Evolutionary conservation across 2,329 filamentous ascomycete species (phyloP), one percentile per base, ranked within the genome.

Genomic region (Colletotrichum tropicale): DNA sequence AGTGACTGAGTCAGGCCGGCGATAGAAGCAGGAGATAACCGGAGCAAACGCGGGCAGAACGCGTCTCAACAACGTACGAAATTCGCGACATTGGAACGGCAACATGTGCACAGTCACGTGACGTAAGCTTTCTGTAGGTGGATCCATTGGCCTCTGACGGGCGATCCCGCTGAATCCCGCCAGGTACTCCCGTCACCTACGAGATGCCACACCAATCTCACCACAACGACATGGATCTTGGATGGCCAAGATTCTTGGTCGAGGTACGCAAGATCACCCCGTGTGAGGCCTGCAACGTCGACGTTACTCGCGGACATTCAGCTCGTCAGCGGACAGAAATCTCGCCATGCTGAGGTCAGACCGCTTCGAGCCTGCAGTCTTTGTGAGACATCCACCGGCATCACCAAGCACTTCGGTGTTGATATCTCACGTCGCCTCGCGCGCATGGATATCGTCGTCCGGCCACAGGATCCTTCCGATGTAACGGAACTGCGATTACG

Each of bases 311-410:
- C 30, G 34, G 26, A 28, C 32, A 21, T 21, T 30, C 68, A 71
- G 68, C 68, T 55, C 28, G 74, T 73, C 70, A 69, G 70, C 74
- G 58, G 58, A 66, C 74, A 30, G 28, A 8, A 34, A 48, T 58
- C 62, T 64, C 56, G 16, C 74, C 21, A 64, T 60, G 48, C 70
- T 74, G 65, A 76, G 43, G 74, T 76, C 70, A 73, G 74, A 76
- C 74, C 74, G 74, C 74, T 69, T 60, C 70, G 7, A 52, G 34
- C 32, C 55, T 36, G 73, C 62, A 62, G 67, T 71, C 24, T 73
- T 18, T 68, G 70, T 75, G 43, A 73, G 70, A 76, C 74, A 76
- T 61, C 15, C 36, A 18, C 56, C 70, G 58, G 34, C 65, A 69
- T 65, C 70, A 64, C 62, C 52, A n/a, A 16, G 16, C 28, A 28